These are phyloP conservation scores for Aspergillus niger DNA, from an alignment of 2,329 filamentous ascomycete species.

Conservation along the genomic window DNA sequence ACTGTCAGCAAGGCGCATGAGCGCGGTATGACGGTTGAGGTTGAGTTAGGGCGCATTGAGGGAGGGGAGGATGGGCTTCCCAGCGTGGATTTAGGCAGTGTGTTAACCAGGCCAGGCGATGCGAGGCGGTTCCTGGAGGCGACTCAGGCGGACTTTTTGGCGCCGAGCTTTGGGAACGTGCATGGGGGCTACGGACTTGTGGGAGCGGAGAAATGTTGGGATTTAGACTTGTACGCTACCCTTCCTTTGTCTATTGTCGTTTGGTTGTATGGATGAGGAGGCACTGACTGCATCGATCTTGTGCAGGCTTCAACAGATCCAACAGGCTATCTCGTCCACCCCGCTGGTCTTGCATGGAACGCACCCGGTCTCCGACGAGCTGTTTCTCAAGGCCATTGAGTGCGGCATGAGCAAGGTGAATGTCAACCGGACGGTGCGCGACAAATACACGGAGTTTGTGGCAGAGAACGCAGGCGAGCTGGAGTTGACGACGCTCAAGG, in stretches of 20 bases:
- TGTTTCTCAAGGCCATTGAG: slow-evolving; percentile 18
- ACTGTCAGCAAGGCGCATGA: slow-evolving; percentile 41
- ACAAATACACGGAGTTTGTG: slow-evolving; percentile 27
- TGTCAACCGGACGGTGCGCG: slow-evolving; percentile 27
- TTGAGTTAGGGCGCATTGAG: slow-evolving; percentile 49
- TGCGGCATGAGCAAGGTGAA: slow-evolving; percentile 28
- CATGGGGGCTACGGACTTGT: slow-evolving; percentile 29
- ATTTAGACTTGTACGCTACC: slow-evolving; percentile 9
- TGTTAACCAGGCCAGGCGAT: slow-evolving; percentile 66
- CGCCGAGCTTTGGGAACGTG: slow-evolving; percentile 50
- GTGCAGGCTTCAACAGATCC: slow-evolving; percentile 15
- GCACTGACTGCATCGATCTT: neutral
- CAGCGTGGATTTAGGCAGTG: slow-evolving; percentile 58
- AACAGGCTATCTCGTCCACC: slow-evolving; percentile 6
- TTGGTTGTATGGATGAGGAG: neutral
- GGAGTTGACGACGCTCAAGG: slow-evolving; percentile 17
- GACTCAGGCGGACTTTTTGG: slow-evolving; percentile 69
- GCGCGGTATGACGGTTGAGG: slow-evolving; percentile 61
- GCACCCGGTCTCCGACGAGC: slow-evolving; percentile 23
- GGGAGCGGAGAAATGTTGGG: slow-evolving; percentile 16
- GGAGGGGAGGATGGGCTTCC: slow-evolving; percentile 72
- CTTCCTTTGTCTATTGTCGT: too few species aligned
- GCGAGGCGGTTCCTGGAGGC: slow-evolving; percentile 63
- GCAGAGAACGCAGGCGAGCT: slow-evolving; percentile 13
- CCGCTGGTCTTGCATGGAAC: slow-evolving; percentile 27